These are phyloP conservation scores for Ceratorhiza oryzae-sativae DNA, from an alignment of 1,284 basidiomycete genomes.

Conservation along the genomic window DNA sequence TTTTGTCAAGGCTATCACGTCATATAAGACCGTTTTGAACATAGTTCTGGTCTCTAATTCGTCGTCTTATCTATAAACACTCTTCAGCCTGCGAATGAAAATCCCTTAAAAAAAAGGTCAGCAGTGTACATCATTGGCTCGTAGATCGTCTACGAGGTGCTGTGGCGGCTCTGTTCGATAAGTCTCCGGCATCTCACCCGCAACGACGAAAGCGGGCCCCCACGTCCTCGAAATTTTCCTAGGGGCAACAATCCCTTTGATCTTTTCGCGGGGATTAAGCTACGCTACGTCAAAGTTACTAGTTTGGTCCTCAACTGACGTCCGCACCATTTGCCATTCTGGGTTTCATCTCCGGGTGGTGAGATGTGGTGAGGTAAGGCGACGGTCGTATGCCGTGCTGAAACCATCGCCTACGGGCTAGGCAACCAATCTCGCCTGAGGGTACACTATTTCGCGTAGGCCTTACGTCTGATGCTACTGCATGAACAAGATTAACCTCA, in stretches of 20 bases:
- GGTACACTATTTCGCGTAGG: conserved; percentile 1
- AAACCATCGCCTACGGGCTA: conserved; percentile 8
- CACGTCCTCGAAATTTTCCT: not conserved
- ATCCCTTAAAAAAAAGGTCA: not conserved
- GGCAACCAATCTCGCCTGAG: conserved; percentile 17
- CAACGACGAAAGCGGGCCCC: conserved; percentile 18
- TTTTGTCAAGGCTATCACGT: not conserved
- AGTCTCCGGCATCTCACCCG: conserved; percentile 10
- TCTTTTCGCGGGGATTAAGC: conserved; percentile 3
- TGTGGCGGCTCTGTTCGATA: not conserved
- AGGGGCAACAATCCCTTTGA: conserved; percentile 12
- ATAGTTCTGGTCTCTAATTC: not conserved
- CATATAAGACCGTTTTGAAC: not conserved
- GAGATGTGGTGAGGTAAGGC: not conserved
- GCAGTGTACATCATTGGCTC: not conserved
- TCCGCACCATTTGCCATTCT: conserved; percentile 6
- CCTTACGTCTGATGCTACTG: not conserved
- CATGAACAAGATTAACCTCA: not conserved
- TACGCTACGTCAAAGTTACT: not conserved
- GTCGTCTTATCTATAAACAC: not conserved
- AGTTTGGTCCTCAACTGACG: conserved; percentile 12
- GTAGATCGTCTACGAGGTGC: not conserved
- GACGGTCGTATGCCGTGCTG: not conserved
- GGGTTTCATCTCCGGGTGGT: conserved; percentile 11
- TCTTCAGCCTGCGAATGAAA: not conserved